A percentile compares a stretch with the other conserved stretches of the same genome.
phyloP scores from a whole-genome alignment of 169 alveolate genomes.

The Amoebophrya sp. region DNA sequence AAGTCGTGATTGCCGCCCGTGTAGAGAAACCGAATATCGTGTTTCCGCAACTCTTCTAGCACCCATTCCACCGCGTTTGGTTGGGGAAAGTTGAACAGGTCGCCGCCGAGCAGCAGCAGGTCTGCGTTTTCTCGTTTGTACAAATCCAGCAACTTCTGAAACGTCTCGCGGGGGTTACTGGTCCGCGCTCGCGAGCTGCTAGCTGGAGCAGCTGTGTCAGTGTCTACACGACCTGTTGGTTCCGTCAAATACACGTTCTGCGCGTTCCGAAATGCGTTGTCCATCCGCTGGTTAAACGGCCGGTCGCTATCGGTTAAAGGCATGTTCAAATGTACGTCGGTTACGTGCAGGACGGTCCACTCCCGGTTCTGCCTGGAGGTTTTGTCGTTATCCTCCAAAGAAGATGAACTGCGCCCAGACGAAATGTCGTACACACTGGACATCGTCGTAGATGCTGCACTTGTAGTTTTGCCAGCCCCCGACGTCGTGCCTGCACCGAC shows the following conservation, averaged over 20 bases:
- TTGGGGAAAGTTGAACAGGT: not conserved
- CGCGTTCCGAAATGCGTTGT: not conserved
- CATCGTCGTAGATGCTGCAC: no score
- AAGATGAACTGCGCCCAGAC: no score
- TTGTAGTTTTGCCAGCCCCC: no score
- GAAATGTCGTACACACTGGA: no score
- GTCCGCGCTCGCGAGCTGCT: no score
- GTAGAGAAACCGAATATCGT: not conserved
- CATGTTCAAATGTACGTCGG: not conserved
- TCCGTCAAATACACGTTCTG: not conserved
- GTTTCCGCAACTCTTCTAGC: not conserved
- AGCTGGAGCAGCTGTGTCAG: no score
- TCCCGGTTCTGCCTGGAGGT: no score
- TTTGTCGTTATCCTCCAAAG: no score
- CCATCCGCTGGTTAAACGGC: not conserved
- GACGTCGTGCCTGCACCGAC: no score
- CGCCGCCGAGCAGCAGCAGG: not conserved
- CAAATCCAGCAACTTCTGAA: not conserved
- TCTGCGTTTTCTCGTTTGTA: not conserved
- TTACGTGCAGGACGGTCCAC: not conserved
- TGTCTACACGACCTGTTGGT: no score
- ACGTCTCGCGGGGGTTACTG: not conserved
- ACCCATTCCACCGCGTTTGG: not conserved
- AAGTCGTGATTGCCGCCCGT: not conserved
- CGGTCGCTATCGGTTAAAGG: not conserved